phyloP scores from a whole-genome alignment of 2,329 filamentous ascomycete genomes.

The Calonectria pseudoreteaudii region DNA sequence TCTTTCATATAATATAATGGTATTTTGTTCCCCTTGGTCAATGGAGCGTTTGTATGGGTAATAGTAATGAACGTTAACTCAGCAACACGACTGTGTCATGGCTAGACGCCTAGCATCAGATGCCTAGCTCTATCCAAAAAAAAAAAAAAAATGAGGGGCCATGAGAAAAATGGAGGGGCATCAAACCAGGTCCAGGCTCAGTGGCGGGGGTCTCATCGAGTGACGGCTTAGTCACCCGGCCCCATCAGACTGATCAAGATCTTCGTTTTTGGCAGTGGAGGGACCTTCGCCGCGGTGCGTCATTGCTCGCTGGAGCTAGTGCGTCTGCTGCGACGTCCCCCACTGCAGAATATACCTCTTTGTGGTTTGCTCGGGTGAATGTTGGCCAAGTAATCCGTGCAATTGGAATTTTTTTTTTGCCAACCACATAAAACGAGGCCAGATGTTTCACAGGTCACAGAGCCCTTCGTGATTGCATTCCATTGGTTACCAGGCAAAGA shows the following conservation, averaged over 20 bases:
- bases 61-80: neutral
- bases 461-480: neutral
- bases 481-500: neutral
- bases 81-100: neutral
- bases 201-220: neutral
- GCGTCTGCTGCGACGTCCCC: neutral
- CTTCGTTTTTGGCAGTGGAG: conserved; percentile 4
- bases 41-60: neutral
- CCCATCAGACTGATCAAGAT: neutral
- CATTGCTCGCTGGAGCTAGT: conserved; percentile 5
- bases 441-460: neutral
- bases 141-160: conserved; percentile 24
- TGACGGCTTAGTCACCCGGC: conserved; percentile 15
- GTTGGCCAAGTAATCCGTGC: neutral
- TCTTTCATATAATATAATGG: neutral
- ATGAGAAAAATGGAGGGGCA: conserved; percentile 21
- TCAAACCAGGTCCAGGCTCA: neutral
- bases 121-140: neutral
- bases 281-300: neutral
- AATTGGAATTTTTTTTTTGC: neutral
- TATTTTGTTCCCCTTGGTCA: neutral
- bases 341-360: conserved; percentile 9
- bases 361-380: neutral
- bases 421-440: neutral
- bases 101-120: neutral